Percentiles rank a stretch among this genome's conserved stretches.
phyloP scores from a whole-genome alignment of 352 stramenopile species.

The Nothophytophthora sp. region DNA sequence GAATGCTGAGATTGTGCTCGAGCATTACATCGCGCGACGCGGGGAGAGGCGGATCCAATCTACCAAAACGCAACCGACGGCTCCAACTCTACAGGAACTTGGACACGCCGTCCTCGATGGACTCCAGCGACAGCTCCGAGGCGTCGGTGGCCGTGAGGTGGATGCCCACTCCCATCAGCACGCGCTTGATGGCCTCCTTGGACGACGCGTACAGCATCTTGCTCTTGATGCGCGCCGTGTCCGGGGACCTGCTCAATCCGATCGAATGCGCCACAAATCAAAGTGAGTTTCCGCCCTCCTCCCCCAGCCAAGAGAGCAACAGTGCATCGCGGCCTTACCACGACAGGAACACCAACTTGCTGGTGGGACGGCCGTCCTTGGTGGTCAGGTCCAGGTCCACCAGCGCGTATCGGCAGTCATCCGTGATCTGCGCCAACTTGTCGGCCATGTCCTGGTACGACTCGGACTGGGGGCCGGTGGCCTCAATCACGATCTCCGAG shows the following conservation, averaged over 20 bases:
- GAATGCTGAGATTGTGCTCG: constrained; percentile 36
- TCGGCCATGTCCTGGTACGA: constrained; percentile 89
- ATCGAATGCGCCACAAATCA: neutral
- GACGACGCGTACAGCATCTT: constrained; percentile 97
- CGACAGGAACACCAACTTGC: constrained; percentile 93
- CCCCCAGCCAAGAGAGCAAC: neutral
- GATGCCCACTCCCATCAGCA: constrained; percentile 94
- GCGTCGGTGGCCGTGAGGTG: constrained; percentile 94
- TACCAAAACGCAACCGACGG: constrained; percentile 32
- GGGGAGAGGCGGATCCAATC: constrained; percentile 22
- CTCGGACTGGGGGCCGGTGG: constrained; percentile 68
- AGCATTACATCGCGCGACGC: constrained; percentile 19
- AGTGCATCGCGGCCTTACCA: constrained; percentile 63
- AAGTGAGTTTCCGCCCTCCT: neutral
- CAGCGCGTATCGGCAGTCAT: constrained; percentile 89
- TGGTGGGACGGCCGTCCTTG: constrained; percentile 87
- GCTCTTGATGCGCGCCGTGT: constrained; percentile 91
- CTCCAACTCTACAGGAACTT: constrained; percentile 86
- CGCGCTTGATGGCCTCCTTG: constrained; percentile 95
- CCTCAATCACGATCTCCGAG: constrained; percentile 94
- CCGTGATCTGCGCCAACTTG: constrained; percentile 70
- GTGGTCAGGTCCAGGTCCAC: constrained; percentile 91
- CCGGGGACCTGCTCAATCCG: constrained; percentile 73
- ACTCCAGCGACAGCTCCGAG: constrained; percentile 85
- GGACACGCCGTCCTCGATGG: constrained; percentile 77